Percentiles rank a stretch among this genome's conserved stretches.
These are phyloP conservation scores for Aspergillus ruber DNA, from an alignment of 2,329 filamentous ascomycete species.

Conservation along the genomic window DNA sequence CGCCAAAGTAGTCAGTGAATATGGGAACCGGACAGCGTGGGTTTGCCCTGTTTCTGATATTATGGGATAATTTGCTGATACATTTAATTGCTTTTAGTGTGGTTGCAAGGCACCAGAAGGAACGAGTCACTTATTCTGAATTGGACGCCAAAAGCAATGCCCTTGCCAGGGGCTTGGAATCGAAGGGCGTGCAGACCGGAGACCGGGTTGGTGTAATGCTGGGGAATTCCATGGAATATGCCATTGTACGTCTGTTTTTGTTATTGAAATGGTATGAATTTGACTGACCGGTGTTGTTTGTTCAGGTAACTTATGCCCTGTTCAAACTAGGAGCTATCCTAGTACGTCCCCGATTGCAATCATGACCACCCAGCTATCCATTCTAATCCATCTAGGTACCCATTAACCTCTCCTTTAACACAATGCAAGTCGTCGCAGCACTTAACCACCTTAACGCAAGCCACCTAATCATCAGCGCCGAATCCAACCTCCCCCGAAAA, in stretches of 20 bases:
- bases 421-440: conserved; percentile 68
- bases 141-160: conserved; percentile 72
- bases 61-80: conserved; percentile 1
- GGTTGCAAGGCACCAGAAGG: conserved; percentile 56
- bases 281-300: conserved; percentile 6
- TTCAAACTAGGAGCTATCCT: conserved; percentile 93
- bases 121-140: conserved; percentile 62
- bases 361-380: neutral
- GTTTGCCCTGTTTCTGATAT: conserved; percentile 14
- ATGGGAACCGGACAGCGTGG: conserved; percentile 48
- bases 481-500: conserved; percentile 72
- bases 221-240: conserved; percentile 79
- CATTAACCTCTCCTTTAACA: conserved; percentile 83
- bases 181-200: conserved; percentile 69
- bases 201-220: conserved; percentile 80
- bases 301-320: conserved; percentile 65
- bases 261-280: neutral
- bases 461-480: conserved; percentile 75
- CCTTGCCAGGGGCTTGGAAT: conserved; percentile 63
- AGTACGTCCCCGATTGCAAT: conserved; percentile 36
- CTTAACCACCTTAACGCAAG: conserved; percentile 66
- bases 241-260: conserved; percentile 49
- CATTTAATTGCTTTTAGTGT: conserved; percentile 35
- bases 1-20: conserved; percentile 33
- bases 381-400: conserved; percentile 55